Base-by-base conservation (phyloP, 2,329 filamentous ascomycete species). In the Aschersonia sp. region DNA sequence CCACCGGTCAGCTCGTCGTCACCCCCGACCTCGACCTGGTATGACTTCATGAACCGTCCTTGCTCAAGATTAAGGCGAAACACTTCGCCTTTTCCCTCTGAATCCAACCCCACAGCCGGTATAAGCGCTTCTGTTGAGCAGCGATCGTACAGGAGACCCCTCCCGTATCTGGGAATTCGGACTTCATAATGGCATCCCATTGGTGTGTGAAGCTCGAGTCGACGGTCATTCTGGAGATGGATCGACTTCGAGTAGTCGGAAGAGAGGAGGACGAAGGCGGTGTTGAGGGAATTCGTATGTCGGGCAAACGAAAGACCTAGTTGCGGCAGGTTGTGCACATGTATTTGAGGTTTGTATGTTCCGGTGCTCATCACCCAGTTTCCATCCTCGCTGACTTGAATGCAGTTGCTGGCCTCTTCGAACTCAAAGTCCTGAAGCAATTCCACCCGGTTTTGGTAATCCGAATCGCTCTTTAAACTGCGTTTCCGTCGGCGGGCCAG, bases 351-450 rank as follows among this genome's bases (percentile, higher is more conserved):
- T 64, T 73, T 78, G 63, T 79, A 83, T 47, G 78, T 82, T 69
- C 87, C 88, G 46, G 89, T 94, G 58, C 86, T 94, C 86, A 95
- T 92, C 41, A 92, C 80, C 89, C 92, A 98, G 61, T 97, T 83
- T 45, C 90, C 90, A 76, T 98, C 92, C 49, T 95, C 89, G 57
- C 87, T 95, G 52, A 92, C 79, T 45, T 87, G 79, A 52, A 98
- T 79, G 61, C 90, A 95, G 55, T 83, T 79, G 61, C 88, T 95
- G 41, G 94, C 90, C 66, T 95, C 89, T 58, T 95, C 89, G 58
- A 98, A 97, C 60, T 94, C 89, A 64, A 98, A 98, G 61, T 98
- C 92, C 59, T 98, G 92, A 39, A 98, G 76, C 49, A 98, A 73
- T 65, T 98, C 92, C 56, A 98, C 83, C 54, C 92, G 84, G 63